Evolutionary conservation across 1,284 basidiomycete genomes (phyloP).

Genomic region (Dichomitus squalens): DNA sequence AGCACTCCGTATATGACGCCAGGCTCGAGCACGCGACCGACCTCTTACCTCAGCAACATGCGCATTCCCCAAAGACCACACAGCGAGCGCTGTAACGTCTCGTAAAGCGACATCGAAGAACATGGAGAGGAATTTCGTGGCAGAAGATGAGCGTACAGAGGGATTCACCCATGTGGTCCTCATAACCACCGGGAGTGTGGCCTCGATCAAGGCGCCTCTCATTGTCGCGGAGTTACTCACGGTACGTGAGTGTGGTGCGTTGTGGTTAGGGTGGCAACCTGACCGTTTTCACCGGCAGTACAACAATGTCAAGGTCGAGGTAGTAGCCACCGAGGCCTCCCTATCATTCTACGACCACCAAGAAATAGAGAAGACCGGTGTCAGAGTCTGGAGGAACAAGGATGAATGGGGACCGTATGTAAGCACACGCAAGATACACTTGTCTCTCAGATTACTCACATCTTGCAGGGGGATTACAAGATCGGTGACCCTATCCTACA

Average conservation of each 20-base stretch:
- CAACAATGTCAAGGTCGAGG: constrained; percentile 75
- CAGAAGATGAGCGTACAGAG: constrained; percentile 31
- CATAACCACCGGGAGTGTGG: constrained; percentile 91
- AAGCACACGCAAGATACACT: neutral
- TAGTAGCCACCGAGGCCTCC: constrained; percentile 81
- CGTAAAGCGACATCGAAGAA: neutral
- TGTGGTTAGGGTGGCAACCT: neutral
- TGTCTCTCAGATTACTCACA: neutral
- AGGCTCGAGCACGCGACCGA: constrained; percentile 7
- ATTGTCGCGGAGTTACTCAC: constrained; percentile 79
- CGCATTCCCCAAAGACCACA: neutral
- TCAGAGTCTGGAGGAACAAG: constrained; percentile 84
- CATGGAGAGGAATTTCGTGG: constrained; percentile 24
- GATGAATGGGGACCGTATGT: constrained; percentile 84
- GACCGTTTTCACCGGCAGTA: constrained; percentile 46
- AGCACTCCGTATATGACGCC: constrained; percentile 5
- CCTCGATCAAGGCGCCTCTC: constrained; percentile 89
- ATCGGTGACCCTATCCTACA: constrained; percentile 94
- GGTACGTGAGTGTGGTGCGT: constrained; percentile 48
- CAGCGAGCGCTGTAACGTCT: neutral
- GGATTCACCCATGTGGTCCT: constrained; percentile 75
- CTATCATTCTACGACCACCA: constrained; percentile 75
- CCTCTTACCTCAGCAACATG: constrained; percentile 1
- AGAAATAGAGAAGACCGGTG: constrained; percentile 55
- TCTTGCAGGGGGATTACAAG: constrained; percentile 51